Percentiles rank a stretch among this genome's conserved stretches.
Evolutionary conservation across 495 filamentous ascomycete genomes (phyloP).

Genomic region (Xylaria cubensis): DNA sequence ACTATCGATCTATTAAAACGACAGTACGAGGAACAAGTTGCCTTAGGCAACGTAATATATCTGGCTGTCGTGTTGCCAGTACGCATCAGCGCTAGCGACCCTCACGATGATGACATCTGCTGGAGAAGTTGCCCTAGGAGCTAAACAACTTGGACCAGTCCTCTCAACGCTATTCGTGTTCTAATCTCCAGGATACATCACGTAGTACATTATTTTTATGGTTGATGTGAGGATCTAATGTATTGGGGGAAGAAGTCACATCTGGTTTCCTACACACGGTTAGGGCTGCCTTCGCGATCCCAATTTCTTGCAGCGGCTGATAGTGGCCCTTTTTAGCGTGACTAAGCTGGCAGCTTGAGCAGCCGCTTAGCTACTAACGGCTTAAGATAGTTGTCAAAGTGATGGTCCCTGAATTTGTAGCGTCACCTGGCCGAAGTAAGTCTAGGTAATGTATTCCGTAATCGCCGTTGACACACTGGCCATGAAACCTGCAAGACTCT

Average conservation of each 20-base stretch:
- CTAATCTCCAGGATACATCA: background rate
- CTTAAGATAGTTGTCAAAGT: background rate
- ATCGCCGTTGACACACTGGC: slow-evolving; percentile 1
- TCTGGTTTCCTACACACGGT: background rate
- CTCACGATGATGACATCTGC: background rate
- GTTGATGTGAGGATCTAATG: background rate
- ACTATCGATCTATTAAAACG: too few relatives aligned
- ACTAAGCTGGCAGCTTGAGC: background rate
- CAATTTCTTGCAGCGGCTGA: slow-evolving; percentile 6
- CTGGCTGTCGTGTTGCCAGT: background rate
- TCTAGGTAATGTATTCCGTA: background rate
- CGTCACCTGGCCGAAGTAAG: background rate
- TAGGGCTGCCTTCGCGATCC: background rate
- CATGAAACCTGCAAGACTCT: background rate
- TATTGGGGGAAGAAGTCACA: background rate
- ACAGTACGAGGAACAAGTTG: background rate
- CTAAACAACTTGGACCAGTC: background rate
- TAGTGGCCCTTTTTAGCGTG: background rate
- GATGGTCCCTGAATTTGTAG: background rate
- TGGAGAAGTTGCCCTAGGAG: background rate
- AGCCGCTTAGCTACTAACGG: background rate
- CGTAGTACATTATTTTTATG: too few relatives aligned
- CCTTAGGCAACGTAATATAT: background rate
- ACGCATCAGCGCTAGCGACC: background rate
- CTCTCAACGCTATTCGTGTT: background rate